Conservation (phyloP, 192 early-diverging fungal species). For the Phlyctochytrium planicorne region DNA sequence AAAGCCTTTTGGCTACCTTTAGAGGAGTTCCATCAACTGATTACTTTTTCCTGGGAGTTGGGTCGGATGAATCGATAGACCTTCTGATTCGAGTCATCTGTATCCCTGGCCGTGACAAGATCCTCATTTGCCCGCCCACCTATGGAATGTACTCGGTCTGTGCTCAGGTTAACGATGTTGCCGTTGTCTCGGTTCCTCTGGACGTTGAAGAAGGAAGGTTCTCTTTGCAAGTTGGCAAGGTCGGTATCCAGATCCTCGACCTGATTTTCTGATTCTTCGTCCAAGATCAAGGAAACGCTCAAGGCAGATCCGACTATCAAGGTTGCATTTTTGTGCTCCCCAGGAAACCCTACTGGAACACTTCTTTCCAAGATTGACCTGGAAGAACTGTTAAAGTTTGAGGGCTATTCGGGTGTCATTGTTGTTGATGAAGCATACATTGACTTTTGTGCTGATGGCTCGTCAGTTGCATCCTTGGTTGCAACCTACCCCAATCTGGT, state of each 20-base stretch:
- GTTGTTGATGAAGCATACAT: conserved; percentile 98
- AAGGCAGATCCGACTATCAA: conserved; percentile 78
- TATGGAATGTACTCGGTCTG: conserved; percentile 98
- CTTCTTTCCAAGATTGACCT: conserved; percentile 70
- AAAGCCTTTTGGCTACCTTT: conserved; percentile 71
- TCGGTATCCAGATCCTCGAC: conserved; percentile 47
- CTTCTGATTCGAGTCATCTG: conserved; percentile 40
- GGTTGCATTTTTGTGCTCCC: conserved; percentile 93
- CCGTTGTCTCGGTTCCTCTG: conserved; percentile 81
- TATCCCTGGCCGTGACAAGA: conserved; percentile 84
- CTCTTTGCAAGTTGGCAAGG: conserved; percentile 64
- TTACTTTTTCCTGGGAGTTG: conserved; percentile 93
- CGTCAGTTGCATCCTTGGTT: conserved; percentile 77
- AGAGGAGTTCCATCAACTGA: conserved; percentile 66
- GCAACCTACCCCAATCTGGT: conserved; percentile 86
- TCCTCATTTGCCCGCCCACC: conserved; percentile 94
- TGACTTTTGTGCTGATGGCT: conserved; percentile 80
- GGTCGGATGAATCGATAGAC: conserved; percentile 93
- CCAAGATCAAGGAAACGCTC: conserved; percentile 66
- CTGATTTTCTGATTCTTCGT: conserved; percentile 37
- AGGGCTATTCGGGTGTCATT: conserved; percentile 80
- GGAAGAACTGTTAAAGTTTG: conserved; percentile 60
- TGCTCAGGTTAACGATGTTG: conserved; percentile 93
- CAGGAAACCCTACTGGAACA: conserved; percentile 98
- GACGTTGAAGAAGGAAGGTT: conserved; percentile 69